Percentiles rank a stretch among this genome's conserved stretches.
Conservation (phyloP, 2,329 filamentous ascomycete genomes). For the Phyllachora maydis region DNA sequence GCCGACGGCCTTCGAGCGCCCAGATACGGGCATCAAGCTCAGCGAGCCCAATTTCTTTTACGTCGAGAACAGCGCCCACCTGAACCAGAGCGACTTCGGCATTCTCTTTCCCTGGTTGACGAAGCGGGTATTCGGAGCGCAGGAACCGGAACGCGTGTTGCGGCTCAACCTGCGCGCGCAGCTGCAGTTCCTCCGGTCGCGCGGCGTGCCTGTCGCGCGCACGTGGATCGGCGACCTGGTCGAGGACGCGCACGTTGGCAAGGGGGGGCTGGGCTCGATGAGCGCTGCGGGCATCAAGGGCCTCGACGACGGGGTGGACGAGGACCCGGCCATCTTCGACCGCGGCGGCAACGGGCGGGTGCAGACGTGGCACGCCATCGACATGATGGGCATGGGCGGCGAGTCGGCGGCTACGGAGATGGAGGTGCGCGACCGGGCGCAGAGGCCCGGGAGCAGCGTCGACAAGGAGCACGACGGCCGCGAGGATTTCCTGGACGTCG, state of each 20-base stretch:
- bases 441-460: slow-evolving; percentile 1
- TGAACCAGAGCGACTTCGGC: slow-evolving; percentile 70
- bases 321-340: slow-evolving; percentile 30
- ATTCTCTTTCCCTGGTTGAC: slow-evolving; percentile 58
- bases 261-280: slow-evolving; percentile 9
- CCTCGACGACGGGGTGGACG: slow-evolving; percentile 15
- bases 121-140: slow-evolving; percentile 32
- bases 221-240: slow-evolving; percentile 28
- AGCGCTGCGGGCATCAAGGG: slow-evolving; percentile 3
- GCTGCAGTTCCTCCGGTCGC: slow-evolving; percentile 31
- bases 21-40: slow-evolving; percentile 17
- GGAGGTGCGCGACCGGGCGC: slow-evolving; percentile 2
- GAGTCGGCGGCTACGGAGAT: slow-evolving; percentile 6
- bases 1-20: slow-evolving; percentile 18
- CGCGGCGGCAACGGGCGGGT: slow-evolving; percentile 16
- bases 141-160: slow-evolving; percentile 35
- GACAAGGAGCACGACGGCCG: slow-evolving; percentile 5
- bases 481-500: too few relatives aligned
- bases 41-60: slow-evolving; percentile 52
- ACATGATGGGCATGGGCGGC: slow-evolving; percentile 25
- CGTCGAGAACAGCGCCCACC: slow-evolving; percentile 51
- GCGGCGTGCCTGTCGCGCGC: slow-evolving; percentile 23
- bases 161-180: slow-evolving; percentile 37
- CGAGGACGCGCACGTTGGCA: slow-evolving; percentile 20
- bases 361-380: slow-evolving; percentile 29